Evolutionary conservation across 257 asterid genomes (phyloP).

Genomic region (Solanum gracilifrons): DNA sequence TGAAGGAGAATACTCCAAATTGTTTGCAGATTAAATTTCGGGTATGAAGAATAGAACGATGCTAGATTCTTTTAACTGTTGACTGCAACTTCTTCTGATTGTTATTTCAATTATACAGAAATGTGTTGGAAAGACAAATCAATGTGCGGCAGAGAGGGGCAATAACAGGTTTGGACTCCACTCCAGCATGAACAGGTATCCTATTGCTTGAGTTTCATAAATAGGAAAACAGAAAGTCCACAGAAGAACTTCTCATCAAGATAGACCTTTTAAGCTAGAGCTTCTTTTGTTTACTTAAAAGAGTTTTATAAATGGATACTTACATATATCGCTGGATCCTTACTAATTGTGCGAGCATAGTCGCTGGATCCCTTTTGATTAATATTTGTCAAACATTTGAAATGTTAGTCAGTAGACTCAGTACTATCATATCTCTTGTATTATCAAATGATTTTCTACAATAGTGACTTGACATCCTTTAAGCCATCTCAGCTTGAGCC

Average conservation of each 20-base stretch:
- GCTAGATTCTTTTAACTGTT: neutral
- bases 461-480: neutral
- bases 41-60: constrained; percentile 26
- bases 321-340: neutral
- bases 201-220: neutral
- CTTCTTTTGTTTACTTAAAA: neutral
- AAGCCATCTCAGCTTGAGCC: neutral
- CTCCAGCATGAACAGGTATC: constrained; percentile 41
- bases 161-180: constrained; percentile 22
- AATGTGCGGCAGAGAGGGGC: constrained; percentile 36
- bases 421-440: neutral
- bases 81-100: neutral
- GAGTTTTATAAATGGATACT: neutral
- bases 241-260: neutral
- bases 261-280: neutral
- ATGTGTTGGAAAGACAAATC: constrained; percentile 40
- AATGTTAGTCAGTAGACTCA: neutral
- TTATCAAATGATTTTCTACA: neutral
- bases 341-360: neutral
- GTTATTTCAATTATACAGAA: constrained; percentile 13
- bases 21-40: constrained; percentile 31
- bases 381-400: neutral
- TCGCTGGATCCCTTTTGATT: neutral
- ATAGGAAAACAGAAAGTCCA: neutral
- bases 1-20: constrained; percentile 33